Percentiles rank a stretch among this genome's conserved stretches.
These are phyloP conservation scores for Teunomyces pallodes DNA, from an alignment of 805 yeast genomes.

Conservation along the genomic window DNA sequence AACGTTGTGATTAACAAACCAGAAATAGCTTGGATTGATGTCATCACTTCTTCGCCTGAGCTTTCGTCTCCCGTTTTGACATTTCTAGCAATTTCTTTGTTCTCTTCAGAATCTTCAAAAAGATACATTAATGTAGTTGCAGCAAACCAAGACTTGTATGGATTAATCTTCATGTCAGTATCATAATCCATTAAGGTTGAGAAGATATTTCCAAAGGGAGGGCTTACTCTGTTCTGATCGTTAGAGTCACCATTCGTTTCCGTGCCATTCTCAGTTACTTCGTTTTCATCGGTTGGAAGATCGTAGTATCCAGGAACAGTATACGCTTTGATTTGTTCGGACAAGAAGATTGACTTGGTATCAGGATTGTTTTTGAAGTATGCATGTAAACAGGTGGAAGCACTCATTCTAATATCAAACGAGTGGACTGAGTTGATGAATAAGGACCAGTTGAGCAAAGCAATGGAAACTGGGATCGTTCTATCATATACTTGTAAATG, in stretches of 20 bases:
- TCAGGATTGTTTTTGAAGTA: constrained; percentile 63
- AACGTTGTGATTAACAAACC: constrained; percentile 70
- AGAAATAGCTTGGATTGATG: constrained; percentile 71
- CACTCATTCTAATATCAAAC: constrained; percentile 77
- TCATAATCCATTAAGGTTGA: constrained; percentile 74
- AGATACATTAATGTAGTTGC: constrained; percentile 60
- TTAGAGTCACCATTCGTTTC: constrained; percentile 1
- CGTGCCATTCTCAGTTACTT: not conserved
- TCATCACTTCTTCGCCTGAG: constrained; percentile 66
- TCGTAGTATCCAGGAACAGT: constrained; percentile 22
- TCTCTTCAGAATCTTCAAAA: constrained; percentile 52
- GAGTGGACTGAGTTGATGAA: constrained; percentile 77
- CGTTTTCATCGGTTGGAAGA: constrained; percentile 10
- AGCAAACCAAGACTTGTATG: constrained; percentile 86
- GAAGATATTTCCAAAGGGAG: constrained; percentile 57
- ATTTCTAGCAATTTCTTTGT: constrained; percentile 45
- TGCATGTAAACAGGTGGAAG: constrained; percentile 63
- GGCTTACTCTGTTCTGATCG: not conserved
- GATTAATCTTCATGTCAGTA: constrained; percentile 61
- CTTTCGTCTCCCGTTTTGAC: constrained; percentile 58
- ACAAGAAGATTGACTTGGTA: constrained; percentile 59
- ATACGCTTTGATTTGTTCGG: constrained; percentile 57
- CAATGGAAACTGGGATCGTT: constrained; percentile 65
- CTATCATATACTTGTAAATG: constrained; percentile 32
- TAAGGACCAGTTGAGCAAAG: constrained; percentile 81